Evolutionary conservation across 108 stramenopile species (phyloP).

Genomic region (Cyclostephanos invisitatus): DNA sequence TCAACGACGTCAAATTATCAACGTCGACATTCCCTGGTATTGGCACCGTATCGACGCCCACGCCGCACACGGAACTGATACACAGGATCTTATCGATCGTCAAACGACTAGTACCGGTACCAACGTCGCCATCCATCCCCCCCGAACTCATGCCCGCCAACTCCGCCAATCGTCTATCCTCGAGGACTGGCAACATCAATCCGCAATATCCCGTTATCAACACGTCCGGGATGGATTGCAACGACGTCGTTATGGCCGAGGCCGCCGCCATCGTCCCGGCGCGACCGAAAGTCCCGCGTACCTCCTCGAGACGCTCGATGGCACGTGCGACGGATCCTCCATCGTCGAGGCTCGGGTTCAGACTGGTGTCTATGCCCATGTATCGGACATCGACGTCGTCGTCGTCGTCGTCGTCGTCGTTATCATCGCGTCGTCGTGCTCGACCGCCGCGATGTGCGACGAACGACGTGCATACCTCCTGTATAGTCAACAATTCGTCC

Average conservation of each 20-base stretch:
- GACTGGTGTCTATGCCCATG: constrained; percentile 77
- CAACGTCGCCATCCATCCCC: not conserved
- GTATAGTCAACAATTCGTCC: constrained; percentile 58
- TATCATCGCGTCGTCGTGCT: too few species aligned
- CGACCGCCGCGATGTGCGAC: not conserved
- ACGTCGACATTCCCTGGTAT: constrained; percentile 56
- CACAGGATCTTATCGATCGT: constrained; percentile 60
- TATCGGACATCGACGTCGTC: constrained; percentile 28
- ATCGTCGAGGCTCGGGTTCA: constrained; percentile 81
- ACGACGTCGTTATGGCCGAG: constrained; percentile 66
- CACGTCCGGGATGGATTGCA: constrained; percentile 72
- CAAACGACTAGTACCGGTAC: constrained; percentile 4
- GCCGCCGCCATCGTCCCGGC: constrained; percentile 73
- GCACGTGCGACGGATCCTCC: constrained; percentile 74
- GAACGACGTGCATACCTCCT: constrained; percentile 45
- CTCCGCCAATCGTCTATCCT: constrained; percentile 74
- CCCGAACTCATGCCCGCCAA: constrained; percentile 19
- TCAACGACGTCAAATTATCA: constrained; percentile 53
- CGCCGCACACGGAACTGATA: constrained; percentile 83
- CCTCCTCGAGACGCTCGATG: constrained; percentile 74
- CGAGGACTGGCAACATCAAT: constrained; percentile 84
- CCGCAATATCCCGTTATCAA: constrained; percentile 77
- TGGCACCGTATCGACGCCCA: constrained; percentile 88
- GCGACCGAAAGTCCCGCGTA: constrained; percentile 62
- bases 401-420: constrained; percentile 11